These are phyloP conservation scores for Xylaria palmicola DNA, from an alignment of 495 filamentous ascomycete genomes.

Conservation along the genomic window DNA sequence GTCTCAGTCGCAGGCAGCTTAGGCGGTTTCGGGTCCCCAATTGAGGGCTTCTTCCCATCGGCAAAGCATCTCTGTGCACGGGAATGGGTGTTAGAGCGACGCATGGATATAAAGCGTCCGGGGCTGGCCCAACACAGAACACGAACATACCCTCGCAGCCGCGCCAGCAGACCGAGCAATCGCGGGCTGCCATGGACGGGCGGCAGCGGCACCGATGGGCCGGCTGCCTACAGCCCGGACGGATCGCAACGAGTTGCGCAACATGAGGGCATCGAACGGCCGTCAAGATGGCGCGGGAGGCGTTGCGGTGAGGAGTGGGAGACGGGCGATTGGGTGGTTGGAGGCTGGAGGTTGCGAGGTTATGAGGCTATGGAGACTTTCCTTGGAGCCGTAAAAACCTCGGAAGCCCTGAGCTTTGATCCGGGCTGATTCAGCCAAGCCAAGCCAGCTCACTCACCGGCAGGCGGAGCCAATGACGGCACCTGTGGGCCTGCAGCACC, in stretches of 20 bases:
- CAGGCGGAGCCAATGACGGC: too few relatives aligned
- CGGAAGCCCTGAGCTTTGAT: slow-evolving; percentile 28
- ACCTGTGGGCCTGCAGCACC: too few relatives aligned
- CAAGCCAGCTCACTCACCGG: too few relatives aligned
- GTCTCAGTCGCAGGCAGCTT: slow-evolving; percentile 60
- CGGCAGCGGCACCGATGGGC: slow-evolving; percentile 44
- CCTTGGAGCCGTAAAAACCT: slow-evolving; percentile 36
- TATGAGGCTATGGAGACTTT: slow-evolving; percentile 28
- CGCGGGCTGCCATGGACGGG: slow-evolving; percentile 57
- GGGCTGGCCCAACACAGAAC: slow-evolving; percentile 18
- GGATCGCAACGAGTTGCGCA: slow-evolving; percentile 64
- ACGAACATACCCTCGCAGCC: slow-evolving; percentile 32
- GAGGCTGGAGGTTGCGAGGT: slow-evolving; percentile 26
- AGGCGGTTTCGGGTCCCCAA: slow-evolving; percentile 48
- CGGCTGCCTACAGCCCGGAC: slow-evolving; percentile 53
- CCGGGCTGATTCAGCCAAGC: slow-evolving; percentile 2
- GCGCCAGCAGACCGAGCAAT: slow-evolving; percentile 31
- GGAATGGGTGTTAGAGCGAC: not conserved
- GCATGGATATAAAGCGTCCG: too few relatives aligned
- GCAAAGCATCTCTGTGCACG: slow-evolving; percentile 55
- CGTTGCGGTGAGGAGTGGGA: slow-evolving; percentile 17
- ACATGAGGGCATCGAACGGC: slow-evolving; percentile 60
- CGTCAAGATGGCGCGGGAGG: slow-evolving; percentile 38
- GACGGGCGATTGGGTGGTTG: slow-evolving; percentile 24
- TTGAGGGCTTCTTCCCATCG: slow-evolving; percentile 52